These are phyloP conservation scores for Mitragyna speciosa DNA, from an alignment of 257 asterid genomes.

Conservation along the genomic window DNA sequence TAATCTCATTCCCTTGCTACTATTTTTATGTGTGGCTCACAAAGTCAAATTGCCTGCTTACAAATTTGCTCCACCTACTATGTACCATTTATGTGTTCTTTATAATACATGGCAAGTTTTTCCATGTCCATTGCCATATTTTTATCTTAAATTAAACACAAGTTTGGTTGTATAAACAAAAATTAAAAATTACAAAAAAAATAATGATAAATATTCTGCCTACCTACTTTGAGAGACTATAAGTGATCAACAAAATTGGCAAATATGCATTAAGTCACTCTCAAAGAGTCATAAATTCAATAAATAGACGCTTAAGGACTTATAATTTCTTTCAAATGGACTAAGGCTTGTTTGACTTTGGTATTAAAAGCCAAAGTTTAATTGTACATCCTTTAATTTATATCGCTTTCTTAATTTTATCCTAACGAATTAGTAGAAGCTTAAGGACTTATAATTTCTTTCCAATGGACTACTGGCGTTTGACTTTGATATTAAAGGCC, in stretches of 20 bases:
- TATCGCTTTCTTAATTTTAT: neutral
- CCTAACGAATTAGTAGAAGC: neutral
- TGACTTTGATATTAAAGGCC: neutral
- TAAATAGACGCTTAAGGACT: neutral
- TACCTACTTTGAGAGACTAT: neutral
- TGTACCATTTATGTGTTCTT: neutral
- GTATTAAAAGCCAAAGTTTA: neutral
- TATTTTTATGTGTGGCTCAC: too few relatives aligned
- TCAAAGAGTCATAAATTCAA: neutral
- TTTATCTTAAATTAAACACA: neutral
- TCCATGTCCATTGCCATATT: neutral
- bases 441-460: neutral
- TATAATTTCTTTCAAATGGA: too few relatives aligned
- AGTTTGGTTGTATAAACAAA: too few relatives aligned
- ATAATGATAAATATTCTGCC: neutral
- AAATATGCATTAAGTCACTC: neutral
- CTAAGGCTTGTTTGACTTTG: neutral
- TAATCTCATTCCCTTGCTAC: neutral
- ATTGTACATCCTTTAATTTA: neutral
- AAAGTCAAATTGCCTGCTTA: neutral
- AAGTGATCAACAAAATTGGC: neutral
- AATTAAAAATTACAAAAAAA: too few relatives aligned
- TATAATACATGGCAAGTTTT: too few relatives aligned
- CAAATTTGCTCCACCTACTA: neutral
- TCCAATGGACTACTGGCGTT: neutral